A percentile compares a stretch with the other conserved stretches of the same genome.
These are phyloP conservation scores for Pisolithus sp. DNA, from an alignment of 768 basidiomycete species.

Conservation along the genomic window DNA sequence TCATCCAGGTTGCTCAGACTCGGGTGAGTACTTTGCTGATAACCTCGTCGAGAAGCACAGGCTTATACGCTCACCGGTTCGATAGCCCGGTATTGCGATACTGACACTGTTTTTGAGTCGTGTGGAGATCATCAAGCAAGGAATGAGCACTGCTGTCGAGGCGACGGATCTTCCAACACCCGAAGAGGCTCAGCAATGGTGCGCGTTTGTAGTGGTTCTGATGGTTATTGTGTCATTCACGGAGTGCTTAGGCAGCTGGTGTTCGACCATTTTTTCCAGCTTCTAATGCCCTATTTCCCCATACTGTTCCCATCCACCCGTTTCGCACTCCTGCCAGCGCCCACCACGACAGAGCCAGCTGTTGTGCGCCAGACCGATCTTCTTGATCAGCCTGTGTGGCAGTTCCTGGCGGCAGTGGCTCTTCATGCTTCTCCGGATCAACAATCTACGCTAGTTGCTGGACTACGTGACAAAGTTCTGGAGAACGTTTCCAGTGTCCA, in stretches of 20 bases:
- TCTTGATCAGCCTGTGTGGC: slow-evolving; percentile 91
- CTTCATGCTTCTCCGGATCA: slow-evolving; percentile 80
- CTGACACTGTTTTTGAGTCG: slow-evolving; percentile 87
- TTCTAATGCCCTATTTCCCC: slow-evolving; percentile 69
- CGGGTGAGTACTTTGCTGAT: slow-evolving; percentile 48
- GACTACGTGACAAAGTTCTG: slow-evolving; percentile 87
- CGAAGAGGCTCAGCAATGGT: slow-evolving; percentile 81
- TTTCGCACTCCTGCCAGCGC: slow-evolving; percentile 39
- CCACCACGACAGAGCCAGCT: slow-evolving; percentile 18
- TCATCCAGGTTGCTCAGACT: slow-evolving; percentile 67
- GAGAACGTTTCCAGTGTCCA: slow-evolving; percentile 80
- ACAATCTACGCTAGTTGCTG: slow-evolving; percentile 80
- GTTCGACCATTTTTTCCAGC: slow-evolving; percentile 82
- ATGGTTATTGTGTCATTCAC: slow-evolving; percentile 7
- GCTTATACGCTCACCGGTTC: not conserved
- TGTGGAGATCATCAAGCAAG: slow-evolving; percentile 88
- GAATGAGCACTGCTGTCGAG: slow-evolving; percentile 46
- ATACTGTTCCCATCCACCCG: slow-evolving; percentile 88
- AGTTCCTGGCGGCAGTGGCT: slow-evolving; percentile 85
- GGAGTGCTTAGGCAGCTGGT: slow-evolving; percentile 61
- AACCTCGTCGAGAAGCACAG: not conserved
- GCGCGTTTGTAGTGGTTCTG: slow-evolving; percentile 13
- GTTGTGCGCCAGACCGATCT: slow-evolving; percentile 43
- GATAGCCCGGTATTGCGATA: slow-evolving; percentile 84
- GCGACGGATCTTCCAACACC: slow-evolving; percentile 50